Evolutionary conservation across 257 asterid genomes (phyloP).

Genomic region (Solanum tacnaense): DNA sequence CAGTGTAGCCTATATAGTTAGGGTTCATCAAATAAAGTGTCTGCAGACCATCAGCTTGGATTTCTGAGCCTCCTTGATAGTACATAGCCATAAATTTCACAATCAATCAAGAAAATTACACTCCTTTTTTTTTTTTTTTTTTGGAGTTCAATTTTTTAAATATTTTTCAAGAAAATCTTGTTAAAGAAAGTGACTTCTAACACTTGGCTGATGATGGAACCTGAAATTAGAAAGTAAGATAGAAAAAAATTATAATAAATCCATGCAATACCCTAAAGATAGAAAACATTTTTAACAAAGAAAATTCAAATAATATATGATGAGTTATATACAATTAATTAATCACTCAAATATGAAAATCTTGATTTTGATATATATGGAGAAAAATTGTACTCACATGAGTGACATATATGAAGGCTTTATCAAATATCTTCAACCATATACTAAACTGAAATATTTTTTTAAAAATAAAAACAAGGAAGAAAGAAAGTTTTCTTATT

Average conservation of each 20-base stretch:
- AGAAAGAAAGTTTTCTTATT: not conserved
- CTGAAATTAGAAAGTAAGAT: constrained; percentile 14
- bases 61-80: constrained; percentile 54
- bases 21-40: constrained; percentile 77
- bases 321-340: not conserved
- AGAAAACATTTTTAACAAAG: not conserved
- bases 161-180: not conserved
- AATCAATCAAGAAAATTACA: not conserved
- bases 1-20: constrained; percentile 24
- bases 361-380: not conserved
- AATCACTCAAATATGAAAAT: not conserved
- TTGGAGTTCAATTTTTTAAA: not conserved
- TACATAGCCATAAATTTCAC: constrained; percentile 28
- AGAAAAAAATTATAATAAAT: constrained; percentile 3
- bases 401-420: not conserved
- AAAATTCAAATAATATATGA: not conserved
- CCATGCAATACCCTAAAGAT: constrained; percentile 26
- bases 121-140: not conserved
- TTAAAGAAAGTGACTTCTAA: not conserved
- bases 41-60: constrained; percentile 58
- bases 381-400: not conserved
- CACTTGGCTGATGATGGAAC: constrained; percentile 5
- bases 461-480: not conserved
- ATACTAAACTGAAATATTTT: not conserved
- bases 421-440: constrained; percentile 1